Conservation (phyloP, 805 yeast genomes). For the Barnettozyma wickerhamii region DNA sequence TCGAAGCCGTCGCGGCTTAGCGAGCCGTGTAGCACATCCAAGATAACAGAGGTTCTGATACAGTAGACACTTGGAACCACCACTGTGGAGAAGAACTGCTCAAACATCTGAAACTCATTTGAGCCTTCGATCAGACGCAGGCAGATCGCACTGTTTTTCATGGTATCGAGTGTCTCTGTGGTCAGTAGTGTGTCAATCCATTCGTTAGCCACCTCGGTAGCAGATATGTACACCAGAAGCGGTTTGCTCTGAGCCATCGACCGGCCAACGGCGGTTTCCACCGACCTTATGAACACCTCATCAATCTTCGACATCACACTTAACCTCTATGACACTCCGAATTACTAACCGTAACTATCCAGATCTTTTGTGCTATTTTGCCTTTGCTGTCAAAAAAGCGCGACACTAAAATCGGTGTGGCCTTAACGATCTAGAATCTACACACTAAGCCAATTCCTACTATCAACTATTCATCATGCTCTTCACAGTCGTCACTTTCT, state of each 20-base stretch:
- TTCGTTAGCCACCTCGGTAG: slow-evolving; percentile 19
- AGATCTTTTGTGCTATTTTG: neutral
- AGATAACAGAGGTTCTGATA: slow-evolving; percentile 42
- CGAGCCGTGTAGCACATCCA: slow-evolving; percentile 38
- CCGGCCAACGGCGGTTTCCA: slow-evolving; percentile 35
- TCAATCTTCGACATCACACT: slow-evolving; percentile 13
- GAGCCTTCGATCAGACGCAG: slow-evolving; percentile 38
- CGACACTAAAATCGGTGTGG: no score
- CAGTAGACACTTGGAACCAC: slow-evolving; percentile 54
- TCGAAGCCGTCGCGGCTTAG: slow-evolving; percentile 26
- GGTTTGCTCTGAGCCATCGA: slow-evolving; percentile 34
- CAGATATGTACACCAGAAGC: slow-evolving; percentile 36
- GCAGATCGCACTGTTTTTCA: slow-evolving; percentile 32
- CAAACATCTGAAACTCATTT: slow-evolving; percentile 42
- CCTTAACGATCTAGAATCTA: neutral
- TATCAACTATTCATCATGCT: neutral
- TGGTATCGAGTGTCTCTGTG: slow-evolving; percentile 14
- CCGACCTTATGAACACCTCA: slow-evolving; percentile 25
- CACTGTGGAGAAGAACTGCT: slow-evolving; percentile 50
- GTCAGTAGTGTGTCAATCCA: slow-evolving; percentile 22
- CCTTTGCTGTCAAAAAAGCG: neutral
- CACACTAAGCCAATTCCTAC: neutral
- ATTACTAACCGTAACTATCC: neutral
- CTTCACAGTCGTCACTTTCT: neutral
- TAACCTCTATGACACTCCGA: neutral